These are phyloP conservation scores for Lentinus polychrous DNA, from an alignment of 1,284 basidiomycete genomes.

Conservation along the genomic window DNA sequence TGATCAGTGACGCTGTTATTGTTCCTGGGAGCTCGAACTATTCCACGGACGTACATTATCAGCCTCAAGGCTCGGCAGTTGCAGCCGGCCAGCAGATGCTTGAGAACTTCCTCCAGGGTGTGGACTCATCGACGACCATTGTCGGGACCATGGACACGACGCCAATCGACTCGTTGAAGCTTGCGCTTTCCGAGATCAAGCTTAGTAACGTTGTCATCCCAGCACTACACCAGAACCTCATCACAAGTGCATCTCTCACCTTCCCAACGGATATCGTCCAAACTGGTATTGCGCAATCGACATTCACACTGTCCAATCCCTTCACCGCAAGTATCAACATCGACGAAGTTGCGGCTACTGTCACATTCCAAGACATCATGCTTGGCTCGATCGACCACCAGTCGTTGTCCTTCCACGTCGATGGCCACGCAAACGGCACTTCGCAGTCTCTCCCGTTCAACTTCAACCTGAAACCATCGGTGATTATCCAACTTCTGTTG, in stretches of 20 bases:
- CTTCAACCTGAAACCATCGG: conserved; percentile 59
- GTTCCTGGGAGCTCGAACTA: too few species aligned
- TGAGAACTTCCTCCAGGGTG: conserved; percentile 67
- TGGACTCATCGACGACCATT: conserved; percentile 54
- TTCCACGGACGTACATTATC: conserved; percentile 45
- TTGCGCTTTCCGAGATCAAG: conserved; percentile 56
- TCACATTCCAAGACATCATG: conserved; percentile 44
- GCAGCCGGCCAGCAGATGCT: conserved; percentile 53
- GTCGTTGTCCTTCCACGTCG: conserved; percentile 51
- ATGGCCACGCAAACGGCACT: conserved; percentile 54
- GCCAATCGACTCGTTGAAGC: conserved; percentile 56
- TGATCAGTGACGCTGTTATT: conserved; percentile 35
- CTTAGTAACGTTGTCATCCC: conserved; percentile 63
- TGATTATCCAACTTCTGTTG: conserved; percentile 55
- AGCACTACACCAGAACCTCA: conserved; percentile 58
- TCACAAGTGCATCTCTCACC: conserved; percentile 44
- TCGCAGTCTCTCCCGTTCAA: conserved; percentile 56
- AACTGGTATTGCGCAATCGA: conserved; percentile 49
- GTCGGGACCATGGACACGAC: conserved; percentile 55
- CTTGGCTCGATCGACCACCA: conserved; percentile 54
- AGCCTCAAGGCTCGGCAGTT: conserved; percentile 51
- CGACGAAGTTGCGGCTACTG: conserved; percentile 49
- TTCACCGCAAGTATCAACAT: conserved; percentile 75
- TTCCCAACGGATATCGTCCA: conserved; percentile 55
- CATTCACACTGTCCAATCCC: conserved; percentile 60